A percentile compares a stretch with the other conserved stretches of the same genome.
Conservation (phyloP, 2,329 filamentous ascomycete species). For the Aspergillus oerlinghausenensis region DNA sequence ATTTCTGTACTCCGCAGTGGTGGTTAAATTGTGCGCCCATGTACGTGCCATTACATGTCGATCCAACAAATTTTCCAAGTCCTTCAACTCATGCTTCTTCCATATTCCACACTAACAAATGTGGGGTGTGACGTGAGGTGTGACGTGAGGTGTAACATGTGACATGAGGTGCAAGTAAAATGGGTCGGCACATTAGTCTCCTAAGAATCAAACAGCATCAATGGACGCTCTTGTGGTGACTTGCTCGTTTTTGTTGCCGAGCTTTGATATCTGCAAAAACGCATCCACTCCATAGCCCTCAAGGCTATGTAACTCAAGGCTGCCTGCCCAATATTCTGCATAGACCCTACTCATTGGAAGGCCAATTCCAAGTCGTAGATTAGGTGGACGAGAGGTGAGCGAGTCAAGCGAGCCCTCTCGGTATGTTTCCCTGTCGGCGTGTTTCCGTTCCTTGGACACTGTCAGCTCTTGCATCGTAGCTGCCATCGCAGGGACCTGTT, state of each 20-base stretch:
- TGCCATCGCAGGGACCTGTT: constrained; percentile 82
- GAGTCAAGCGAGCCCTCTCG: constrained; percentile 68
- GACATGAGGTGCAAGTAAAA: background rate
- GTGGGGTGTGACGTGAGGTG: too few relatives aligned
- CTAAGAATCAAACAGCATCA: constrained; percentile 59
- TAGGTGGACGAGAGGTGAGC: constrained; percentile 76
- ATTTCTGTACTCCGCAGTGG: background rate
- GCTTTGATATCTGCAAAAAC: constrained; percentile 90
- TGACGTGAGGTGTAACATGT: too few relatives aligned
- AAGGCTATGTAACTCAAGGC: constrained; percentile 80
- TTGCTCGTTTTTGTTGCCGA: constrained; percentile 98
- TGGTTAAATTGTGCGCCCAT: background rate
- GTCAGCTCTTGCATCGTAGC: constrained; percentile 87
- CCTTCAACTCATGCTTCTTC: background rate
- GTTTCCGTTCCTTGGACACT: constrained; percentile 35
- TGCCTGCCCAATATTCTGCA: constrained; percentile 97
- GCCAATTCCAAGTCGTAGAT: constrained; percentile 86
- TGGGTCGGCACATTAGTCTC: background rate
- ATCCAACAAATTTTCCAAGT: too few relatives aligned
- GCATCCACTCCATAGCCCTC: constrained; percentile 96
- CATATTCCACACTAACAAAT: background rate
- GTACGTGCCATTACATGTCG: background rate
- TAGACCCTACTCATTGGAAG: constrained; percentile 91
- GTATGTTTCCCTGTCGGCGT: constrained; percentile 30
- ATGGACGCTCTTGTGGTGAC: constrained; percentile 72